Evolutionary conservation across 2,329 filamentous ascomycete species (phyloP), one percentile per base, ranked within the genome.

Genomic region (Paracamarosporium sp.): DNA sequence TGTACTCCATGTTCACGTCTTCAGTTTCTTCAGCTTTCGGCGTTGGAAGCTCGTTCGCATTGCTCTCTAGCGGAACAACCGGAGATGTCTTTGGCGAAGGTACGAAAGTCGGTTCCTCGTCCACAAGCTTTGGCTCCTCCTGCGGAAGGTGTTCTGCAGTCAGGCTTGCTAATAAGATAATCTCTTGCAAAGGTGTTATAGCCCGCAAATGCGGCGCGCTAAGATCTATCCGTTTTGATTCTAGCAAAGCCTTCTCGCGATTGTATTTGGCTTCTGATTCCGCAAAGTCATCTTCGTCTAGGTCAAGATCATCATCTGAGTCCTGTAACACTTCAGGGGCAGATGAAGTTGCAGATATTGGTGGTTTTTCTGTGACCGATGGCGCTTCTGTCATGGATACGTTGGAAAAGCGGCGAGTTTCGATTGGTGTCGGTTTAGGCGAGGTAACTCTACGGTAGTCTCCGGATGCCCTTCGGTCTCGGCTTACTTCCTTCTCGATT

Each of bases 191-290:
- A 4, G 79, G 79, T 2, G 75, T 78, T 1, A 71, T 78, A 40
- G 78, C 79, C 47, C 80, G 77, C 46, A 80, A 73, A 40, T 78
- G 66, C n/a, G 67, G 59, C 13, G 68, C 70, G 60, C 76, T 80
- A 7, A 82, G 61, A 54, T 82, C 79, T 22, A 79, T 70, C 52
- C 78, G 73, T 57, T 78, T 76, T 4, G 78, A 70, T 60, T 79
- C 78, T 5, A 82, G 70, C 47, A 74, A 70, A 12, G 79, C 70
- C 61, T 80, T 81, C 56, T 80, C 76, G 9, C 76, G 71, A 41
- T 80, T 79, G 59, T 80, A 82, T 47, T 79, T 81, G 5, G 77
- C 78, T 65, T 82, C 78, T 20, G 77, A 76, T 30, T 80, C 74
- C 8, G 78, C 78, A 51, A 80, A 77, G 52, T 81, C 76, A 31